Evolutionary conservation across 2,329 filamentous ascomycete genomes (phyloP), one percentile per base, ranked within the genome.

Genomic region (Colletotrichum musae): DNA sequence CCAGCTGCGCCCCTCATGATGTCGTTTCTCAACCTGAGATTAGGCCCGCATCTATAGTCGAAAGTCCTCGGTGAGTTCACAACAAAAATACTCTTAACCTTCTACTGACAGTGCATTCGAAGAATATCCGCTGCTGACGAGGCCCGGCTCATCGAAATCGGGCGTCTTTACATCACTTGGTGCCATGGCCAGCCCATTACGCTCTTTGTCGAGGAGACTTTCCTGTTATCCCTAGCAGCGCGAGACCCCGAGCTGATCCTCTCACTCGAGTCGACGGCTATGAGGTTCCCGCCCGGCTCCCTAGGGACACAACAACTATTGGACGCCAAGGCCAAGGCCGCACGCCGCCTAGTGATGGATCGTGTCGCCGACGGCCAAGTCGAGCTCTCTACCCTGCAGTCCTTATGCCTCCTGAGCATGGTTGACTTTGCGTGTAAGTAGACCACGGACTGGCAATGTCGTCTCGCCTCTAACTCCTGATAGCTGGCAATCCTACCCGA

Each of bases 121-220:
- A 50, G 50, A 28, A 47, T 43, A 5, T 61, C 64, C 26, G 12
- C 18, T 2, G 26, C 41, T 6, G 43, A 28, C 4, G 58, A 62
- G n/a, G 18, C 58, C 21, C 24, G 18, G 4, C 52, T 63, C 7
- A 45, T 45, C 10, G 58, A 56, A 6, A 45, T 45, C 6, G 64
- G 64, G 1, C 64, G 64, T 10, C 24, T 61, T 2, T 88, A 87
- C 71, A 71, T 86, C 4, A 73, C 78, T 5, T 87, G 84, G 71
- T 85, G 84, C 63, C 83, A 87, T 60, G 83, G 80, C 26, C 86
- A 88, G 58, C 85, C 85, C 6, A 76, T 88, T 24, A 80, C 81
- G 16, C 75, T 88, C 0, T 87, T 88, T 58, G 76, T 81, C 18
- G 72, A 78, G 12, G 75, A 77, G 4, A 77, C 72, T 1, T 85